These are phyloP conservation scores for Tulasnella sp. DNA, from an alignment of 768 basidiomycete genomes.

Conservation along the genomic window DNA sequence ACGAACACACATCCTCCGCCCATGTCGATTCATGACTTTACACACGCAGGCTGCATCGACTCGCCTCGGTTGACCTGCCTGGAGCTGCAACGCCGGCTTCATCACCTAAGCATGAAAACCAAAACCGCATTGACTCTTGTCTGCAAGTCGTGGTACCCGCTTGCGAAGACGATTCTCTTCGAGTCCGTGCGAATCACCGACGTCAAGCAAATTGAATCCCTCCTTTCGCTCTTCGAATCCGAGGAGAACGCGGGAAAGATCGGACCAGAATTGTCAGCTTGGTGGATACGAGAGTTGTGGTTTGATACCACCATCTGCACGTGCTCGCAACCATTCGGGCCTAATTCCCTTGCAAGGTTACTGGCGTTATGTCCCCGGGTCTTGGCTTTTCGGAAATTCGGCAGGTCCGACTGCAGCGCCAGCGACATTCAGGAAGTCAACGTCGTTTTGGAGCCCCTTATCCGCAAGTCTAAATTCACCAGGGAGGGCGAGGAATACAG, in stretches of 20 bases:
- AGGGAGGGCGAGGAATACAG: background rate
- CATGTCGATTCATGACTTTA: background rate
- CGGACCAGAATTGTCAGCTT: background rate
- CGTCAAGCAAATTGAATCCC: background rate
- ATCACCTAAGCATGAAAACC: background rate
- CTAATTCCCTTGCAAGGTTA: background rate
- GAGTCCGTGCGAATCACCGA: background rate
- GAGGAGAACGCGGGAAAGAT: background rate
- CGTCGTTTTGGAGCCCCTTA: background rate
- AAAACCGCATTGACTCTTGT: background rate
- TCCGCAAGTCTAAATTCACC: background rate
- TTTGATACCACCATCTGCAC: constrained; percentile 1
- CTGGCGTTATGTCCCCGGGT: background rate
- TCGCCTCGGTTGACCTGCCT: background rate
- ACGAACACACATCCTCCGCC: background rate
- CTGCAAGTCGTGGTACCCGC: background rate
- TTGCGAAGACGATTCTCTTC: background rate
- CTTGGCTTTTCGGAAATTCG: background rate
- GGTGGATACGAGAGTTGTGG: background rate
- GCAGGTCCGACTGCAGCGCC: background rate
- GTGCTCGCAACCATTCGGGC: background rate
- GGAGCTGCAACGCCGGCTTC: background rate
- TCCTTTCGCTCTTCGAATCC: background rate
- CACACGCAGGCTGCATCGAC: background rate
- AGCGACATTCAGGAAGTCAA: background rate